Conservation (phyloP, 2,329 filamentous ascomycete genomes). For the Fusarium musae region DNA sequence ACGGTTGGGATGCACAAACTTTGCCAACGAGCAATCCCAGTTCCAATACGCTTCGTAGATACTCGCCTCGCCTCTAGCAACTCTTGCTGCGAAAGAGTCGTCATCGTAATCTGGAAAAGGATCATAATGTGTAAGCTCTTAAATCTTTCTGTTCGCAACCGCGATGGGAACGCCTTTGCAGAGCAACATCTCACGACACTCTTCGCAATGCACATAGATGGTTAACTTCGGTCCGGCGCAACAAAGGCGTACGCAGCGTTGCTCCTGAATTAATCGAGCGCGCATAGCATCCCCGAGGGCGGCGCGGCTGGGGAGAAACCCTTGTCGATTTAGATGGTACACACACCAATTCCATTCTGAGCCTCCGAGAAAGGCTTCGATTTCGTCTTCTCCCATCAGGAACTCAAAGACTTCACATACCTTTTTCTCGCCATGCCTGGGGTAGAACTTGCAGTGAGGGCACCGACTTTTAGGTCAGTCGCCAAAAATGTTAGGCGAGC, state of each 20-base stretch:
- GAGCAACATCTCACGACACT: slow-evolving; percentile 4
- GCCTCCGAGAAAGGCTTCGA: not conserved
- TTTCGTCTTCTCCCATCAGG: not conserved
- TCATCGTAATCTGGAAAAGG: not conserved
- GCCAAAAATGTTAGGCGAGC: not conserved
- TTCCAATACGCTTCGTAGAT: not conserved
- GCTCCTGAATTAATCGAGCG: slow-evolving; percentile 7
- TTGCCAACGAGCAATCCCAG: not conserved
- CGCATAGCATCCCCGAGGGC: slow-evolving; percentile 6
- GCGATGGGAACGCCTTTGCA: not conserved
- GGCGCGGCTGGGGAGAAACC: not conserved
- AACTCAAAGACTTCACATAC: slow-evolving; percentile 19
- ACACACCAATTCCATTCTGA: slow-evolving; percentile 6
- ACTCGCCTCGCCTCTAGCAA: not conserved
- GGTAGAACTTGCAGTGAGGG: slow-evolving; percentile 23
- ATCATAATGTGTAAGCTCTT: not conserved
- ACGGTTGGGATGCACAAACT: slow-evolving; percentile 8
- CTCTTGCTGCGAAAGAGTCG: not conserved
- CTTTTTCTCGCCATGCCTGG: not conserved
- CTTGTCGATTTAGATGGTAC: slow-evolving; percentile 16
- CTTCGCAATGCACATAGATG: slow-evolving; percentile 10
- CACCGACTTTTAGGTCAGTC: not conserved
- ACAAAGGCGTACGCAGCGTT: slow-evolving; percentile 7
- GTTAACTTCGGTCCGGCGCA: not conserved
- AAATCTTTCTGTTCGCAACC: not conserved